Evolutionary conservation across 78 protist genomes (phyloP).

Genomic region (slime mould (Dictyostelium discoideum)): DNA sequence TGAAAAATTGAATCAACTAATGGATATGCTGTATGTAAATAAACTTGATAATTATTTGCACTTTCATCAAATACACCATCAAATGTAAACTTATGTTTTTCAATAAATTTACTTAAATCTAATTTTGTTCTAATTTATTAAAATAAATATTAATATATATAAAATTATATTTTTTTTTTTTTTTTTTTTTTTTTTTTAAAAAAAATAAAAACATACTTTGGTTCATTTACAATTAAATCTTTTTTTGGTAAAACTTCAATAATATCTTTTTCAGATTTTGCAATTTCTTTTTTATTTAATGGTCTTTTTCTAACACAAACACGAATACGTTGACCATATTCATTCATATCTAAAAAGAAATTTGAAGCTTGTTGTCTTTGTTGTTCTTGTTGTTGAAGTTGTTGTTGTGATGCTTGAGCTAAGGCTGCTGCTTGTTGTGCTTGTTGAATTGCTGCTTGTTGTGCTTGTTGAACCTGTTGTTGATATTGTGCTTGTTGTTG

Average conservation of each 20-base stretch:
- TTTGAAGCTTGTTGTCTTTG: neutral
- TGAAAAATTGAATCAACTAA: slow-evolving; percentile 89
- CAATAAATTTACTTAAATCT: slow-evolving; percentile 91
- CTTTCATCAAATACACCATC: slow-evolving; percentile 94
- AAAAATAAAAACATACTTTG: slow-evolving; percentile 65
- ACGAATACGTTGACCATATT: slow-evolving; percentile 83
- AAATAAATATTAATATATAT: neutral
- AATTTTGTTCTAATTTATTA: slow-evolving; percentile 43
- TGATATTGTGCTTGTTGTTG: slow-evolving; percentile 31
- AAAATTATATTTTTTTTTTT: neutral
- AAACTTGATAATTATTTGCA: slow-evolving; percentile 82
- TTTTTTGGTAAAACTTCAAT: slow-evolving; percentile 33
- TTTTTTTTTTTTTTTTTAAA: too few relatives aligned
- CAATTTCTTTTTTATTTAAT: slow-evolving; percentile 75
- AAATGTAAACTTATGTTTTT: slow-evolving; percentile 91
- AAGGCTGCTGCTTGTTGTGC: neutral
- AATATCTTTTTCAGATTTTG: slow-evolving; percentile 62
- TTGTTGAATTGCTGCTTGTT: neutral
- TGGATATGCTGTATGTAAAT: slow-evolving; percentile 88
- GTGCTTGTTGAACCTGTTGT: slow-evolving; percentile 12
- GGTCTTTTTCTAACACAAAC: slow-evolving; percentile 97
- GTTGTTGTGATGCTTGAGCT: slow-evolving; percentile 5
- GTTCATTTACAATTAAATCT: slow-evolving; percentile 63
- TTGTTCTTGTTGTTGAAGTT: slow-evolving; percentile 20
- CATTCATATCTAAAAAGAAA: slow-evolving; percentile 59